Percentiles rank a stretch among this genome's conserved stretches.
Conservation (phyloP, 495 filamentous ascomycete genomes). For the Neurospora hispaniola region DNA sequence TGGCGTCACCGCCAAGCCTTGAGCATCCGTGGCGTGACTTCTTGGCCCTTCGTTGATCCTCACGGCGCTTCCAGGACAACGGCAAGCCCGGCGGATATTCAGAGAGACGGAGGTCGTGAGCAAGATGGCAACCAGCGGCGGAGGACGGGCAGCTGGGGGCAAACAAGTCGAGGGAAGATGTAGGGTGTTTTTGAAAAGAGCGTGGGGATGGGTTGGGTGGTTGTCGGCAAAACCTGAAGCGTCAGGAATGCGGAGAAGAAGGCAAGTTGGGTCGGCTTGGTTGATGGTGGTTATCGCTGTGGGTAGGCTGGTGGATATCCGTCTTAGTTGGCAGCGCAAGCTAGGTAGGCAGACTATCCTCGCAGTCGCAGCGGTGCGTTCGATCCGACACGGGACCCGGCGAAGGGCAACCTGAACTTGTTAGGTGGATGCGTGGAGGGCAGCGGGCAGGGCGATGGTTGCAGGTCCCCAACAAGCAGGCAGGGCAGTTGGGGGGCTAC, state of each 20-base stretch:
- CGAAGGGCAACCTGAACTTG: not conserved
- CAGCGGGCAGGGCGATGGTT: not conserved
- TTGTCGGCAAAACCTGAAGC: not conserved
- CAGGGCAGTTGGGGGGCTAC: not conserved
- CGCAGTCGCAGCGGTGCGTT: not conserved
- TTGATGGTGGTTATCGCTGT: not conserved
- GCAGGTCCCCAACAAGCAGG: not conserved
- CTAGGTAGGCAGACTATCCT: not conserved
- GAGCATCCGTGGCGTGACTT: slow-evolving; percentile 9
- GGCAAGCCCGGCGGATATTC: not conserved
- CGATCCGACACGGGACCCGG: not conserved
- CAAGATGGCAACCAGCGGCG: not conserved
- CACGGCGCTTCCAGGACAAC: not conserved
- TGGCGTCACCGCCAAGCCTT: slow-evolving; percentile 11
- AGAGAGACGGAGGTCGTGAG: not conserved
- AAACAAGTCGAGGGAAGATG: not conserved
- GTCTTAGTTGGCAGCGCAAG: not conserved
- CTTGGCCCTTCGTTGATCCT: not conserved
- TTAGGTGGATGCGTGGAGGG: not conserved
- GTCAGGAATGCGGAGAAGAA: not conserved
- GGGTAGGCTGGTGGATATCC: not conserved
- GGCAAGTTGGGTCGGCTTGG: not conserved
- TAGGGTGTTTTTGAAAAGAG: not conserved
- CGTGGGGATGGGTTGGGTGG: not conserved
- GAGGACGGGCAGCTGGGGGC: not conserved